Percentiles rank a stretch among this genome's conserved stretches.
These are phyloP conservation scores for Globisporangium perplexum DNA, from an alignment of 352 stramenopile species.

Conservation along the genomic window DNA sequence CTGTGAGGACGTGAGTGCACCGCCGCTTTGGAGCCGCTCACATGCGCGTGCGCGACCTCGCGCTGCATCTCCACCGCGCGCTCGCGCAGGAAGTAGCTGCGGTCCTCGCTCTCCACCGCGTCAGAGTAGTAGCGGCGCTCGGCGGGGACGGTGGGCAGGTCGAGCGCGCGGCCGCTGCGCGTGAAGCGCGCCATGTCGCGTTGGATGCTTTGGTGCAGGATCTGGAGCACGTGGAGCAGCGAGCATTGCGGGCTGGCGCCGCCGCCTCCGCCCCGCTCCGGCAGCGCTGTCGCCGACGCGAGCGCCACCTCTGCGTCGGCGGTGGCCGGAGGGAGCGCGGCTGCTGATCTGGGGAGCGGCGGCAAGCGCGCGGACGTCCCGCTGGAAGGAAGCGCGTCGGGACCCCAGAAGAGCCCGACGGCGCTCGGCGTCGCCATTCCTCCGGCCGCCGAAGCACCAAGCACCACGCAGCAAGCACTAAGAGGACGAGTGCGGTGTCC, in stretches of 20 bases:
- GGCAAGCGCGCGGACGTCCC: conserved; percentile 1
- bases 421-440: conserved; percentile 6
- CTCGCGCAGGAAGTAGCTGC: conserved; percentile 27
- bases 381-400: neutral
- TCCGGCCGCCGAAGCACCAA: too few species aligned
- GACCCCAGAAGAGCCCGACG: conserved; percentile 31
- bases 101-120: conserved; percentile 26
- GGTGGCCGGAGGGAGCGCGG: neutral
- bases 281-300: conserved; percentile 7
- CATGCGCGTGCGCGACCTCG: conserved; percentile 22
- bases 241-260: conserved; percentile 11
- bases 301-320: too few species aligned
- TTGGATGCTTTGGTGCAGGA: conserved; percentile 35
- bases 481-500: neutral
- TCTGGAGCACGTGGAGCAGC: conserved; percentile 41
- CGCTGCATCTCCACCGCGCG: conserved; percentile 16
- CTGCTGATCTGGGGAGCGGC: neutral
- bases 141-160: conserved; percentile 3
- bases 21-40: too few species aligned
- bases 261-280: neutral
- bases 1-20: neutral
- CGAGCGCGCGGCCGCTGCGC: conserved; percentile 21
- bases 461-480: neutral
- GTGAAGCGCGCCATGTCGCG: conserved; percentile 29
- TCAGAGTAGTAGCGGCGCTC: conserved; percentile 16